Percentiles rank a stretch among this genome's conserved stretches.
Evolutionary conservation across 495 filamentous ascomycete species (phyloP).

Genomic region (Hypoxylon subgilvum): DNA sequence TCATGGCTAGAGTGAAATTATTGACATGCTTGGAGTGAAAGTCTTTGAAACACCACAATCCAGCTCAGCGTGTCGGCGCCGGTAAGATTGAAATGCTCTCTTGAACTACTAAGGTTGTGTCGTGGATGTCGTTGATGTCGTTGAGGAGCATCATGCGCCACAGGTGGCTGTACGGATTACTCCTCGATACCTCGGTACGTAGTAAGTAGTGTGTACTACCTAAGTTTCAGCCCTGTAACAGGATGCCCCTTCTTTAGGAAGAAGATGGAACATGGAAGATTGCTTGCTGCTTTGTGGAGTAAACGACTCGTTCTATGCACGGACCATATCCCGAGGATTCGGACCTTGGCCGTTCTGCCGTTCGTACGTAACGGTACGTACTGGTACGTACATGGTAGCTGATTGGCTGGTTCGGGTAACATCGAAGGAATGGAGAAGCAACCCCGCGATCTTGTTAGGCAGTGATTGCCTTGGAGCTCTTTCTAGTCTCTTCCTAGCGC

Average conservation of each 20-base stretch:
- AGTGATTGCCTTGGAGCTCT: conserved; percentile 7
- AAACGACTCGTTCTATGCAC: conserved; percentile 8
- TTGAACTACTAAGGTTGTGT: neutral
- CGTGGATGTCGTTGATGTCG: conserved; percentile 9
- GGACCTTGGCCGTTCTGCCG: conserved; percentile 7
- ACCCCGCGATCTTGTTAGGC: conserved; percentile 19
- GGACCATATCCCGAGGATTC: conserved; percentile 18
- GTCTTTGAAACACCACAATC: too few relatives aligned
- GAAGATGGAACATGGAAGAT: neutral
- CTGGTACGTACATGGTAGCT: neutral
- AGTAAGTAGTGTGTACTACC: neutral
- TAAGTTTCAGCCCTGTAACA: conserved; percentile 2
- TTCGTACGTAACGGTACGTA: too few relatives aligned
- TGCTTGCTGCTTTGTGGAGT: conserved; percentile 10
- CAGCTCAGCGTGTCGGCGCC: too few relatives aligned
- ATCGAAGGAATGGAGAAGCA: conserved; percentile 5
- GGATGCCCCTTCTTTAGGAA: neutral
- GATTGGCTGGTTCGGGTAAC: neutral
- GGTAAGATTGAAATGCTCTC: too few relatives aligned
- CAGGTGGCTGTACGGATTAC: conserved; percentile 8
- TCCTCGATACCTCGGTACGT: neutral
- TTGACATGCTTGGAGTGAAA: too few relatives aligned
- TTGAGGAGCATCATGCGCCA: conserved; percentile 9
- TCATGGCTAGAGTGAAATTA: too few relatives aligned
- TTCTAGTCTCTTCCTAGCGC: conserved; percentile 3